Evolutionary conservation across 2,329 filamentous ascomycete species (phyloP).

Genomic region (Penicillium sp.): DNA sequence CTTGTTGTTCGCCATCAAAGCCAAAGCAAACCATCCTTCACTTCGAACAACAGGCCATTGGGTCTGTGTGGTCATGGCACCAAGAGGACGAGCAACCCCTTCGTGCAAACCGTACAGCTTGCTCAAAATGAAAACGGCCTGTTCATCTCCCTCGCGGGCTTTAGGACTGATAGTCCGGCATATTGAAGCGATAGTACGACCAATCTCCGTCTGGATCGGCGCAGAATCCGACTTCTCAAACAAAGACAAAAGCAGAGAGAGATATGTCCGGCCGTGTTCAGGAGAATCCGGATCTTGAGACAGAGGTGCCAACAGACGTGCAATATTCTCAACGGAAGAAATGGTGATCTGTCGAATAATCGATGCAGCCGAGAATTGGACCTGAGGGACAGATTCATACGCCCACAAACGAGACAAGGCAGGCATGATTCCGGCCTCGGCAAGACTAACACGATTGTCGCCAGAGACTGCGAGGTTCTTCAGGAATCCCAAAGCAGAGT

Average conservation of each 20-base stretch:
- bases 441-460: constrained; percentile 41
- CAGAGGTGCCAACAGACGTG: constrained; percentile 33
- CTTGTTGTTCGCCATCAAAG: constrained; percentile 43
- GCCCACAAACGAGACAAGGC: constrained; percentile 40
- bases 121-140: constrained; percentile 27
- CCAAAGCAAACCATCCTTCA: constrained; percentile 51
- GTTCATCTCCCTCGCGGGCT: constrained; percentile 21
- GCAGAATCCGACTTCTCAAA: constrained; percentile 44
- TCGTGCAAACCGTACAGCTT: constrained; percentile 37
- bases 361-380: constrained; percentile 45
- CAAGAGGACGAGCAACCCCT: constrained; percentile 39
- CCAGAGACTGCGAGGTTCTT: constrained; percentile 49
- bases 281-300: constrained; percentile 30
- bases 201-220: constrained; percentile 48
- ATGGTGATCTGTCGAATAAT: constrained; percentile 41
- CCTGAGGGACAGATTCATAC: constrained; percentile 43
- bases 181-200: constrained; percentile 46
- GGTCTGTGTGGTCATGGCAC: constrained; percentile 45
- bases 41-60: constrained; percentile 49
- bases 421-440: constrained; percentile 39
- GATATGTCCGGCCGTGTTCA: constrained; percentile 34
- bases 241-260: constrained; percentile 42
- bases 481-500: constrained; percentile 46
- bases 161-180: constrained; percentile 40
- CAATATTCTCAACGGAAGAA: constrained; percentile 39